phyloP scores from a whole-genome alignment of 192 early-diverging fungal genomes.

The Allomyces javanicus region DNA sequence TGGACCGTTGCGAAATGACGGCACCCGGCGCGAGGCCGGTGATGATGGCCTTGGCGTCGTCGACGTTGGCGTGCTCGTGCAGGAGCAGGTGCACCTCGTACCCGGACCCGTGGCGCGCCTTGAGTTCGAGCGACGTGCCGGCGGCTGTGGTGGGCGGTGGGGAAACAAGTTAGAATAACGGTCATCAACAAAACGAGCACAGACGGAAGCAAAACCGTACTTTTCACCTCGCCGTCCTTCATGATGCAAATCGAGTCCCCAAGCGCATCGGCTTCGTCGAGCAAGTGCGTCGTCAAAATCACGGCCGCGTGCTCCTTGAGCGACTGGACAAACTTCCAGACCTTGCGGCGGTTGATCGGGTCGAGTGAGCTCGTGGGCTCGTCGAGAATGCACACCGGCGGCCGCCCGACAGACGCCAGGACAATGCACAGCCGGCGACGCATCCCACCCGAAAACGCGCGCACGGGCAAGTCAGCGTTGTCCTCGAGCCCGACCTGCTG shows the following conservation, averaged over 20 bases:
- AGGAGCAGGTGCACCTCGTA: neutral
- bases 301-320: neutral
- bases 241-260: slow-evolving; percentile 6
- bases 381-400: slow-evolving; percentile 1
- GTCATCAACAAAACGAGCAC: no score
- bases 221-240: neutral
- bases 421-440: slow-evolving; percentile 2
- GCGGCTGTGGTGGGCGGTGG: neutral
- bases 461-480: neutral
- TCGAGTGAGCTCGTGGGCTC: slow-evolving; percentile 3
- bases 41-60: neutral
- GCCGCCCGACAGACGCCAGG: neutral
- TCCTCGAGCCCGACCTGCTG: neutral
- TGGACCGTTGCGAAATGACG: neutral
- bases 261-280: slow-evolving; percentile 38
- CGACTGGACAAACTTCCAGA: neutral
- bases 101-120: neutral
- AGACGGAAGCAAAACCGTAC: no score
- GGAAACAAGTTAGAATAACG: no score
- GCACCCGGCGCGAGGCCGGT: neutral
- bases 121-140: neutral
- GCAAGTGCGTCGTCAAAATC: neutral
- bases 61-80: neutral
- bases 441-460: neutral
- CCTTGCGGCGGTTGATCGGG: slow-evolving; percentile 2